Conservation (phyloP, 78 protist species). For the Isochrysis galbana region DNA sequence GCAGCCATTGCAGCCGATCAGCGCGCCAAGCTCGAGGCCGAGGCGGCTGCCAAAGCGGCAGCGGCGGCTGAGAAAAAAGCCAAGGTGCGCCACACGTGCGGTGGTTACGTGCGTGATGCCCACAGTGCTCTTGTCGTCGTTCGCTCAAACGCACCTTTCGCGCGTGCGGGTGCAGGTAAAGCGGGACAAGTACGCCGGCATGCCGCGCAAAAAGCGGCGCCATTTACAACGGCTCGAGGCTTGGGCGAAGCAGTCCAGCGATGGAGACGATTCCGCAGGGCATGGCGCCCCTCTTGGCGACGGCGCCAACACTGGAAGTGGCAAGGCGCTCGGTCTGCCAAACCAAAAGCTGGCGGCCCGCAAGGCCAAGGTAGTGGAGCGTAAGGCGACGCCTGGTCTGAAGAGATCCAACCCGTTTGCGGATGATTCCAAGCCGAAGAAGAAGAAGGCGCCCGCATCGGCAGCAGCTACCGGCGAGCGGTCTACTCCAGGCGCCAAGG, state of each 20-base stretch:
- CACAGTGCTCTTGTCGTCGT: too few relatives aligned
- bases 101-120: too few relatives aligned
- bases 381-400: neutral
- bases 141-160: too few relatives aligned
- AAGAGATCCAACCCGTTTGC: neutral
- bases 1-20: neutral
- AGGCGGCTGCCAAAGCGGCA: neutral
- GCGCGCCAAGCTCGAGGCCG: neutral
- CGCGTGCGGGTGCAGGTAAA: too few relatives aligned
- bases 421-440: neutral
- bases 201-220: slow-evolving; percentile 18
- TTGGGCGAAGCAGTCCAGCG: neutral
- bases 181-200: neutral
- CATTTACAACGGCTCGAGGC: neutral
- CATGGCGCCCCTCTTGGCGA: neutral
- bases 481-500: neutral
- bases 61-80: neutral
- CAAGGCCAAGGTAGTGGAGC: neutral
- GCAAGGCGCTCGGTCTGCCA: neutral
- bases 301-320: neutral
- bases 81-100: too few relatives aligned
- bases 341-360: neutral
- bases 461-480: neutral
- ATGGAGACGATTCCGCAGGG: neutral
- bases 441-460: neutral